These are phyloP conservation scores for Sporothrix variecibatus DNA, from an alignment of 2,329 filamentous ascomycete genomes.

Conservation along the genomic window DNA sequence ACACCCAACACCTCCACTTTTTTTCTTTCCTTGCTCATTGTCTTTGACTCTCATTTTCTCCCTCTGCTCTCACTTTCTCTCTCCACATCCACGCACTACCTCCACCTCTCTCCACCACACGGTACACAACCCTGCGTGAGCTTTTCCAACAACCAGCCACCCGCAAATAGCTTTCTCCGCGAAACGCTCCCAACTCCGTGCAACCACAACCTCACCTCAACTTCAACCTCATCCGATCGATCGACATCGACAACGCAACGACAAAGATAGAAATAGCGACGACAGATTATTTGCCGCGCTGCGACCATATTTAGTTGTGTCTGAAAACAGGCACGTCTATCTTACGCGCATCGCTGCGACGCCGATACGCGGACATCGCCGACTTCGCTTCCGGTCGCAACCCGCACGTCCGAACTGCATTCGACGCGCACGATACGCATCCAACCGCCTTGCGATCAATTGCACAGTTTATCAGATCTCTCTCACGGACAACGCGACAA, in stretches of 20 bases:
- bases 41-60: too few species aligned
- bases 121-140: not conserved
- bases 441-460: not conserved
- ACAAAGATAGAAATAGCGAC: not conserved
- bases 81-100: not conserved
- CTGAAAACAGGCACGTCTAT: too few species aligned
- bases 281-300: not conserved
- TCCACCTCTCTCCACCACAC: constrained; percentile 11
- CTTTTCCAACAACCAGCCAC: constrained; percentile 17
- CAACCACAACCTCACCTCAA: not conserved
- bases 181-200: not conserved
- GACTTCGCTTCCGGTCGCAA: not conserved
- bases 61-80: not conserved
- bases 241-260: not conserved
- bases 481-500: not conserved
- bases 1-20: too few species aligned
- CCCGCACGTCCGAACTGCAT: not conserved
- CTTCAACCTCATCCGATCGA: not conserved
- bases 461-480: not conserved
- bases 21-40: too few species aligned
- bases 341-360: not conserved
- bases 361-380: constrained; percentile 5
- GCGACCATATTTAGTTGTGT: not conserved
- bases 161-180: not conserved
- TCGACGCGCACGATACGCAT: not conserved